phyloP scores from a whole-genome alignment of 202 grass and related monocot genomes.

The Brachypodium distachyon region DNA sequence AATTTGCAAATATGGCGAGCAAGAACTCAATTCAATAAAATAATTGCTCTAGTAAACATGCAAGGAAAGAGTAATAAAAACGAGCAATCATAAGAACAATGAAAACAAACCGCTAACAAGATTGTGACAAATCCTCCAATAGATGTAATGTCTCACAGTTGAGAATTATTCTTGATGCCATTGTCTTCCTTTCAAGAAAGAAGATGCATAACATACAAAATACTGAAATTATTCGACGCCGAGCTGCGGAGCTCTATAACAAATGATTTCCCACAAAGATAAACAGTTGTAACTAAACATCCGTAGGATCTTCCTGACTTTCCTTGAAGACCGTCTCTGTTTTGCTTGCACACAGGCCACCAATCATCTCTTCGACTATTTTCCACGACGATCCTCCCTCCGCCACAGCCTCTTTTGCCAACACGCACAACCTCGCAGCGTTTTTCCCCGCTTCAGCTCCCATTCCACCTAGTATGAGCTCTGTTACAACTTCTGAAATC shows the following conservation, averaged over 20 bases:
- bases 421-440: neutral
- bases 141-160: too few relatives aligned
- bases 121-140: too few relatives aligned
- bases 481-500: neutral
- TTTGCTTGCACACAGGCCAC: neutral
- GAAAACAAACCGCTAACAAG: too few relatives aligned
- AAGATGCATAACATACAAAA: neutral
- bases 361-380: constrained; percentile 23
- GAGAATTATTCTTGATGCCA: too few relatives aligned
- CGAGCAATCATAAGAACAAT: too few relatives aligned
- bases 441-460: neutral
- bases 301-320: neutral
- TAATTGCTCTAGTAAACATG: too few relatives aligned
- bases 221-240: neutral
- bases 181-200: too few relatives aligned
- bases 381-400: constrained; percentile 21
- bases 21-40: too few relatives aligned
- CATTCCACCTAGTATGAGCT: neutral
- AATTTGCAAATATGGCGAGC: too few relatives aligned
- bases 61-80: too few relatives aligned
- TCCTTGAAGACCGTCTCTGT: too few relatives aligned
- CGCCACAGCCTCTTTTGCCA: neutral
- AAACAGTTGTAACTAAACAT: neutral
- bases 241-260: neutral
- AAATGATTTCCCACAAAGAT: neutral